Evolutionary conservation across 352 stramenopile genomes (phyloP).

Genomic region (Pythium brassicae): DNA sequence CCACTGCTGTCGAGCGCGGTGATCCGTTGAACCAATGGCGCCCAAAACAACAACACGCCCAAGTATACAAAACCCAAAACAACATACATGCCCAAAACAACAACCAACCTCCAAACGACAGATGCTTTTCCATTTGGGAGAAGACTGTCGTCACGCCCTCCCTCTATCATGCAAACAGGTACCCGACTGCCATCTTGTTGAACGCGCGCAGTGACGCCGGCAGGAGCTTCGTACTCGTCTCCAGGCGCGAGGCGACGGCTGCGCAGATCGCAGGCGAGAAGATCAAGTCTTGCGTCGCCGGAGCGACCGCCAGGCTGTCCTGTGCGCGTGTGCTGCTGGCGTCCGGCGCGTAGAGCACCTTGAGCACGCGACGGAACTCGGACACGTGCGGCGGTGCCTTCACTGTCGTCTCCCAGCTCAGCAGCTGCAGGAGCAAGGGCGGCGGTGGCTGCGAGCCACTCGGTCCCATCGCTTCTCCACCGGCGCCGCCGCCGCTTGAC

Average conservation of each 20-base stretch:
- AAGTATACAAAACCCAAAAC: too few species aligned
- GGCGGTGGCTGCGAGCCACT: constrained; percentile 8
- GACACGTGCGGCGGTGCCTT: constrained; percentile 13
- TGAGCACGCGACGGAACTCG: constrained; percentile 56
- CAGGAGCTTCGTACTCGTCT: constrained; percentile 40
- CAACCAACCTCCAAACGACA: too few species aligned
- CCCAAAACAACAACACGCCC: too few species aligned
- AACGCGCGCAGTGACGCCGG: constrained; percentile 46
- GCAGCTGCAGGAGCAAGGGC: constrained; percentile 38
- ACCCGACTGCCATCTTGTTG: constrained; percentile 54
- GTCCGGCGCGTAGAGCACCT: constrained; percentile 41
- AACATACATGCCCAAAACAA: too few species aligned
- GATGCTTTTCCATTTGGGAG: too few species aligned
- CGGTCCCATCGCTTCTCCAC: not conserved
- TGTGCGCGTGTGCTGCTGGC: not conserved
- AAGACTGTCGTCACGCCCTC: too few species aligned
- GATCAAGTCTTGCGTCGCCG: constrained; percentile 25
- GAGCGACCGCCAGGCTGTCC: not conserved
- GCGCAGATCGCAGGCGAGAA: constrained; percentile 27
- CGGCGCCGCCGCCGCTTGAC: not conserved
- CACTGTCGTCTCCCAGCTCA: constrained; percentile 74
- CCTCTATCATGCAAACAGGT: constrained; percentile 35
- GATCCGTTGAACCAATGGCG: constrained; percentile 18
- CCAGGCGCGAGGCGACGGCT: constrained; percentile 31
- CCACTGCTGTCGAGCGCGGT: constrained; percentile 6